Conservation (phyloP, 257 asterid genomes). For the Parsonsia alboflavescens region DNA sequence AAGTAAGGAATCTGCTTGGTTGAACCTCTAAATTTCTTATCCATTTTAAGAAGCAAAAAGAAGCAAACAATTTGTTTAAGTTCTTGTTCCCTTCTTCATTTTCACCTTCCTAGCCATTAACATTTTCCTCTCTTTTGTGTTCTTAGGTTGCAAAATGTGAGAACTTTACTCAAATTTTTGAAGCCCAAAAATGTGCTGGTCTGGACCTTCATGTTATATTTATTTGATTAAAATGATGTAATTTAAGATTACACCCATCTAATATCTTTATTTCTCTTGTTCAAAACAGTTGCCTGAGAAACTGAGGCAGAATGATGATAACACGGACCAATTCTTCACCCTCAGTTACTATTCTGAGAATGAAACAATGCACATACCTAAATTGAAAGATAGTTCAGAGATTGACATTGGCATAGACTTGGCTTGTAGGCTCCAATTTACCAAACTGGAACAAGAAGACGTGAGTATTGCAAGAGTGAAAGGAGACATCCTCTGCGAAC, state of each 20-base stretch:
- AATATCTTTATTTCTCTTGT: slow-evolving; percentile 11
- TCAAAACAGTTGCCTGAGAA: slow-evolving; percentile 55
- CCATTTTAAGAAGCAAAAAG: not conserved
- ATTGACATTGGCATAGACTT: slow-evolving; percentile 48
- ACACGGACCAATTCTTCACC: slow-evolving; percentile 32
- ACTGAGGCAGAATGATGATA: slow-evolving; percentile 31
- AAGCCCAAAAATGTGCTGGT: slow-evolving; percentile 77
- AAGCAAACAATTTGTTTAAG: not conserved
- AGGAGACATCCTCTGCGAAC: slow-evolving; percentile 56
- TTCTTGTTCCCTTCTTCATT: not conserved
- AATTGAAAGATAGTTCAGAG: slow-evolving; percentile 30
- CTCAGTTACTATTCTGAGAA: slow-evolving; percentile 42
- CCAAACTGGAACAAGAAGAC: slow-evolving; percentile 36
- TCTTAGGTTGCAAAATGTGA: slow-evolving; percentile 47
- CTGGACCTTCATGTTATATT: not conserved
- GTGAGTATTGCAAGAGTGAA: slow-evolving; percentile 34
- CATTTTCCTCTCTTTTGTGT: slow-evolving; percentile 13
- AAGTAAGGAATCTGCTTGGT: slow-evolving; percentile 34
- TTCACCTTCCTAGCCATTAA: not conserved
- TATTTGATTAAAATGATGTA: not conserved
- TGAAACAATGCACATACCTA: slow-evolving; percentile 40
- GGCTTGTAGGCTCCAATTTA: slow-evolving; percentile 35
- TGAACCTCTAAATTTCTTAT: not conserved
- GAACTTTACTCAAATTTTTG: slow-evolving; percentile 46
- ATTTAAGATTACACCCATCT: slow-evolving; percentile 2